Evolutionary conservation across 345 rosid genomes (phyloP), one percentile per base, ranked within the genome.

Genomic region (Lepidium didymum): DNA sequence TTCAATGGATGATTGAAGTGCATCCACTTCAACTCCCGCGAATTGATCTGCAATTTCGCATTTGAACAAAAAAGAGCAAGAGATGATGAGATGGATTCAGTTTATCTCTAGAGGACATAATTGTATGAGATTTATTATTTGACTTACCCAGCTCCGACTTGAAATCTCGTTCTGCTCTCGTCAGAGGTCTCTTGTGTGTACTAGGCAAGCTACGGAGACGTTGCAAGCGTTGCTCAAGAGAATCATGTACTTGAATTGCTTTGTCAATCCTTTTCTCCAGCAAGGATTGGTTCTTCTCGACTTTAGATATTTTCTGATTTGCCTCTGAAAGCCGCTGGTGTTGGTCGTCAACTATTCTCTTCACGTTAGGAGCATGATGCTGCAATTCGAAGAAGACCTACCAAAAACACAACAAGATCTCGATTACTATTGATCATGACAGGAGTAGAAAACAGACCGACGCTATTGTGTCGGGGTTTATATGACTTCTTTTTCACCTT

Each of bases 341-440:
- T 78, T 85, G 96, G 65, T 85, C 92, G 54, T 85, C 91, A 16
- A 91, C 72, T 54, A 94, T 84, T 76, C 82, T 85, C 82, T 86
- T 89, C 74, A 87, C 69, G 68, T 86, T 96, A 53, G 96, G 90
- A 42, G 85, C 90, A 78, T 87, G 96, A 80, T 91, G 90, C 81
- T 91, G 84, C 70, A 89, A 79, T 86, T 87, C 93, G 73, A 87
- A 94, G 77, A 76, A 78, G 44, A 94, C 97, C 99, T 94, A 50
- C 21, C 68, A 45, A 56, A 34, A 14, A 31, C 4, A 49, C 31
- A 13, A 69, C 12, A 40, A 45, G 43, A 61, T 40, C 19, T 4
- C 47, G 1, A 0, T 29, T 1, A 29, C 1, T 29, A 29, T 29
- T n/a, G 1, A 29, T 16, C 40, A 5, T 31, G 36, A 44, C 14